Evolutionary conservation across 495 filamentous ascomycete species (phyloP), one percentile per base, ranked within the genome.

Genomic region (Hypoxylon rickii): DNA sequence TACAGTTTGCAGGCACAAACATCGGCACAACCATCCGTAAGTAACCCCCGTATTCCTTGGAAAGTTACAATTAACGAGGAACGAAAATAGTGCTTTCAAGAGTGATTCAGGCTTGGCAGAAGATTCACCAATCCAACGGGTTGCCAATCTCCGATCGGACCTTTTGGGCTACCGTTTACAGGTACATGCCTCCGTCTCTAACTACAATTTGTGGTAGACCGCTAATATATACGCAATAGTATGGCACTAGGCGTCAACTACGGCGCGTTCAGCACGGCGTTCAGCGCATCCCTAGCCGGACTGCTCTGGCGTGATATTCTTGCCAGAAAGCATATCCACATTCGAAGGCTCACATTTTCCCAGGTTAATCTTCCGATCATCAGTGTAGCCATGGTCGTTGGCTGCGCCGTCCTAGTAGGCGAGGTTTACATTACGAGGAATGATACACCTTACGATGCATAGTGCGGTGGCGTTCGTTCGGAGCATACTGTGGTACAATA

Each of bases 1-100:
- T 12, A 32, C 51, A 87, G 84, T 88, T 87, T 53, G 82, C 84
- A 8, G 85, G 85, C 11, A 87, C 85, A 7, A 87, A 88, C 53
- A 88, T 87, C 43, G 85, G 85, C 13, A 86, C 85, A 1, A 84
- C 85, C 3, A 87, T 88, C 62, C 77, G 87, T n/a, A n/a, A n/a
- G n/a, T n/a, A n/a, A n/a, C n/a, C n/a, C n/a, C n/a, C n/a, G n/a
- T n/a, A n/a, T n/a, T n/a, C n/a, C n/a, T n/a, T n/a, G n/a, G n/a
- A n/a, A n/a, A n/a, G n/a, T n/a, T n/a, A n/a, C n/a, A n/a, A n/a
- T n/a, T n/a, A n/a, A n/a, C n/a, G n/a, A n/a, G n/a, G n/a, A n/a
- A n/a, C n/a, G n/a, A n/a, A n/a, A n/a, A n/a, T n/a, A n/a, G n/a
- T n/a, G 3, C 75, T 87, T 12, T 85, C 78, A 8, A 81, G 85